Evolutionary conservation across 768 basidiomycete genomes (phyloP), one percentile per base, ranked within the genome.

Genomic region (Cystofilobasidium bisporidii): DNA sequence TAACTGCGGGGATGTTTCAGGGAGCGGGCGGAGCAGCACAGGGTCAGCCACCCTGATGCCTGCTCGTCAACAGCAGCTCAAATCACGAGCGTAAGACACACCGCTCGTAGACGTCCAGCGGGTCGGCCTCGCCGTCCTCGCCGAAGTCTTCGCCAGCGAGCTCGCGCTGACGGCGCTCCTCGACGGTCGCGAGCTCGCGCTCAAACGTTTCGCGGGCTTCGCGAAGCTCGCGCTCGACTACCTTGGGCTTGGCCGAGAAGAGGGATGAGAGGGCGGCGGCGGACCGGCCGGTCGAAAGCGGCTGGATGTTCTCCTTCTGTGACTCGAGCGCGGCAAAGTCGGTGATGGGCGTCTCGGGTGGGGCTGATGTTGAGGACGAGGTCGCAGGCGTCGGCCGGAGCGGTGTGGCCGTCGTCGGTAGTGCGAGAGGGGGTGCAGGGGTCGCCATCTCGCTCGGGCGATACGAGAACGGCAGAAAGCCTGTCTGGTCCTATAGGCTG

Each of bases 31-130:
- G n/a, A n/a, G n/a, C n/a, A n/a, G n/a, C n/a, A n/a, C n/a, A n/a
- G n/a, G n/a, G n/a, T n/a, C n/a, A n/a, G n/a, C n/a, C n/a, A n/a
- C n/a, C n/a, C n/a, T n/a, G n/a, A n/a, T n/a, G n/a, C n/a, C n/a
- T n/a, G n/a, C n/a, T n/a, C n/a, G n/a, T n/a, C n/a, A n/a, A 8
- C 56, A 28, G 56, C 18, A 41, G 30, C 26, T n/a, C n/a, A n/a
- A n/a, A n/a, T n/a, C n/a, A n/a, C n/a, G n/a, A n/a, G n/a, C n/a
- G n/a, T n/a, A n/a, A n/a, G 8, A 71, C 75, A 64, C 32, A 96
- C 74, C 86, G 81, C 75, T 88, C 83, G 71, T 91, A 94, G 0
- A 86, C 82, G 1, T 87, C 86, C 30, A 98, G 82, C 4, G 92
- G 87, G 74, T 97, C 96, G 33, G 63, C 63, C 70, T 87, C 87